Base-by-base conservation (phyloP, 169 alveolate genomes). In the Plasmodium ovale region DNA sequence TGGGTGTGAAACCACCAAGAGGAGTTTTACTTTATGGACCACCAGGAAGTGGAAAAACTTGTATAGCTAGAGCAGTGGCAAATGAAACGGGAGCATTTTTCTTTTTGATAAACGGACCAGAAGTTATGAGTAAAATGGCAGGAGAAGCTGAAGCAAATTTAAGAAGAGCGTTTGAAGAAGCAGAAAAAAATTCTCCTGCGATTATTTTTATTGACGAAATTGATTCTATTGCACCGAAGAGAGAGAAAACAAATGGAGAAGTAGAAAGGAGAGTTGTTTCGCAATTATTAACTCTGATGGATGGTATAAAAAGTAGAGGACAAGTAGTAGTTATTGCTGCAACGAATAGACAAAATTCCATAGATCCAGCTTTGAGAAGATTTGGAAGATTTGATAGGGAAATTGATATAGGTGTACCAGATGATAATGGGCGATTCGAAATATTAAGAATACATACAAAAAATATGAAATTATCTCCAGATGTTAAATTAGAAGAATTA, bases 221-320 rank as follows among this genome's bases (percentile, higher is more conserved):
- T 59, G 99, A 99, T 93, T 98, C 99, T 29, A 98, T 99, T 67
- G 99, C 99, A 14, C 99, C 99, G 21, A 99, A 98, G 94, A 97
- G 99, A 93, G 99, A 98, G 85, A 98, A 99, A 94, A 97, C 99
- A 2, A 97, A 97, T 94, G 99, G 99, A 7, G 99, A 99, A 94
- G 99, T 98, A n/a, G 99, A 99, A 93, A 97, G 99, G 84, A 97
- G 99, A 88, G 99, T 99, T 47, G 99, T 99, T 21, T 97, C 99
- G 10, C 99, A 99, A 94, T 93, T 99, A 65, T 95, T 99, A 42
- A 98, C 99, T 16, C 95, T 99, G 58, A 99, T 98, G 99, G 99
- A 99, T 87, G 99, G 99, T 35, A 95, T 98, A 14, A 98, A 99
- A 93, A 99, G 99, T 35, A 97, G 99, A 91, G 99, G 99, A 19